Evolutionary conservation across 2,329 filamentous ascomycete genomes (phyloP), one percentile per base, ranked within the genome.

Genomic region (Colletotrichum chrysophilum): DNA sequence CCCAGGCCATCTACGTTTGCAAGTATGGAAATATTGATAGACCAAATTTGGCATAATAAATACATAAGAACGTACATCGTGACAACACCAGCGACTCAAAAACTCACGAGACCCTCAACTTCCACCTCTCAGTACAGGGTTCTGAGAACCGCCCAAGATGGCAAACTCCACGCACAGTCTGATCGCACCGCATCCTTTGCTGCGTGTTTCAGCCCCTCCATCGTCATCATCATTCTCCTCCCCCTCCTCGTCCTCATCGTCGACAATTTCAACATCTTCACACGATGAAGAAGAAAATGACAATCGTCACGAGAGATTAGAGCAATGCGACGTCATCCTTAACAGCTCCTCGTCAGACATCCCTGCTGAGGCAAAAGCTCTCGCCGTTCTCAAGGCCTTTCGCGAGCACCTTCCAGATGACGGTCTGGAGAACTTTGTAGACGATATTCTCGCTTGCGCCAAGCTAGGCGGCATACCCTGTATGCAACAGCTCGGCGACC

Each of bases 41-140:
- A 18, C 36, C 0, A 9, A 18, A 2, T 9, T 38, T 18, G 1
- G 14, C 4, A 3, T 18, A 16, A 18, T 43, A 9, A 5, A n/a
- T 5, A 18, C 8, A 43, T 21, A 48, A 21, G 43, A 48, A 48
- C 3, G 5, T 48, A 7, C 43, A 48, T 48, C n/a, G 5, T 21
- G 18, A 48, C 43, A 48, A 48, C n/a, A n/a, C n/a, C n/a, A 48
- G 12, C 5, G 18, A 4, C 3, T 2, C 3, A 48, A 21, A 21
- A 48, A 5, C 1, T 7, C n/a, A 7, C 2, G 43, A 21, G 18
- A 5, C 2, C 43, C 21, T 0, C 0, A 48, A 48, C 10, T 12
- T 3, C 43, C n/a, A 48, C 10, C 5, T 13, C 18, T 3, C 10
- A 21, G 43, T 10, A 5, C 0, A 48, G n/a, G 43, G 0, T 1